Base-by-base conservation (phyloP, 768 basidiomycete species). In the Mycena latifolia region DNA sequence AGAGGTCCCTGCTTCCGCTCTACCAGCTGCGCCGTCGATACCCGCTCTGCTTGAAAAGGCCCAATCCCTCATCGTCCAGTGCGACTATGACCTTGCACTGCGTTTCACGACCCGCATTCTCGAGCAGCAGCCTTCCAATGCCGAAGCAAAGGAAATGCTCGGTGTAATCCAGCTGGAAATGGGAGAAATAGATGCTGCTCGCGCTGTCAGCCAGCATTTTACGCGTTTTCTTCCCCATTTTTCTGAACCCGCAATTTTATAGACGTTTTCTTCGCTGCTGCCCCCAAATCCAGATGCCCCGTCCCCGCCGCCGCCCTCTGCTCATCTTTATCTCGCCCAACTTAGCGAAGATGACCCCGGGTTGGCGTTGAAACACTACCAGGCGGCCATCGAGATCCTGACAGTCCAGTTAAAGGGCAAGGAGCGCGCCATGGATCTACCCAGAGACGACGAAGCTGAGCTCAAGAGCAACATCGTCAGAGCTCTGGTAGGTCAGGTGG, bases 311-410 rank as follows among this genome's bases (percentile, higher is more conserved):
- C 88, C 93, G 0, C 86, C 93, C 10, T 92, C 94, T 33, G 93
- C 92, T 14, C 87, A 96, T 79, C 84, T 96, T 0, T 96, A 96
- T 77, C 91, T 98, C 25, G 96, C 95, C 0, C 95, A 98, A 74
- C 80, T 95, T 20, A 87, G 84, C 53, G 92, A 93, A 29, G 87
- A 90, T 12, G 90, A 95, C 59, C 93, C 96, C 5, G 85, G 86
- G 53, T 74, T 81, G 46, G 93, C 94, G 3, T 78, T 97, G 22
- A 79, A 85, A 43, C 88, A 95, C 72, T 98, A 94, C 74, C 87
- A 90, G 74, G 84, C 89, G n/a, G 94, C 93, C 12, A 86, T 94
- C 55, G 89, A 91, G 71, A 85, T 92, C 56, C 79, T 94, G 22
- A 80, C 80, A 9, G 81, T 77, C 3, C 91, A 91, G 70, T 82